Conservation (phyloP, 441 rosid genomes). For the Raphanus hybrid region DNA sequence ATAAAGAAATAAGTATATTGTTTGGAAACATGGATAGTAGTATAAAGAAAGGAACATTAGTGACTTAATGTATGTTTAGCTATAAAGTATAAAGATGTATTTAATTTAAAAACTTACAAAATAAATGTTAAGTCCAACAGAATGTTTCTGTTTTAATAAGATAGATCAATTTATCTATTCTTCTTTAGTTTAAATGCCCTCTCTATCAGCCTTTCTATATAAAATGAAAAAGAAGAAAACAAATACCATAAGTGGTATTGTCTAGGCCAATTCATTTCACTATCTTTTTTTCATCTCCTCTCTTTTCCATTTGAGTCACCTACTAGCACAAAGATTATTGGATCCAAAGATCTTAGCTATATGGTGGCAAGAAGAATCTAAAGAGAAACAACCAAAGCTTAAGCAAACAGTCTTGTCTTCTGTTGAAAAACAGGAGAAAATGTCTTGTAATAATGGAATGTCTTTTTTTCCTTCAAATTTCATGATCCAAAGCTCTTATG, state of each 20-base stretch:
- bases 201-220: conserved; percentile 1
- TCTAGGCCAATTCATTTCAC: conserved; percentile 41
- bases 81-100: no score
- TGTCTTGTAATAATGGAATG: conserved; percentile 73
- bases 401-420: conserved; percentile 49
- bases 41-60: no score
- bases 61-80: no score
- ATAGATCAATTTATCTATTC: conserved; percentile 31
- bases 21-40: no score
- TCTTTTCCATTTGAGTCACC: conserved; percentile 13
- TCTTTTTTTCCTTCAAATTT: conserved; percentile 83
- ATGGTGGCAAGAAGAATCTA: conserved; percentile 31
- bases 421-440: conserved; percentile 34
- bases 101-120: no score
- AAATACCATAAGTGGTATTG: conserved; percentile 56
- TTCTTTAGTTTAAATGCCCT: conserved; percentile 5
- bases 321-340: conserved; percentile 37
- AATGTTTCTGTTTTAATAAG: no score
- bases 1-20: no score
- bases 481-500: conserved; percentile 79
- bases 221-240: conserved; percentile 17
- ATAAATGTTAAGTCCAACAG: no score
- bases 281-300: conserved; percentile 23
- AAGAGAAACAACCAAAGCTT: conserved; percentile 31
- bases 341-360: conserved; percentile 5